Conservation (phyloP, 192 early-diverging fungal species). For the Paraglomus brasilianum region DNA sequence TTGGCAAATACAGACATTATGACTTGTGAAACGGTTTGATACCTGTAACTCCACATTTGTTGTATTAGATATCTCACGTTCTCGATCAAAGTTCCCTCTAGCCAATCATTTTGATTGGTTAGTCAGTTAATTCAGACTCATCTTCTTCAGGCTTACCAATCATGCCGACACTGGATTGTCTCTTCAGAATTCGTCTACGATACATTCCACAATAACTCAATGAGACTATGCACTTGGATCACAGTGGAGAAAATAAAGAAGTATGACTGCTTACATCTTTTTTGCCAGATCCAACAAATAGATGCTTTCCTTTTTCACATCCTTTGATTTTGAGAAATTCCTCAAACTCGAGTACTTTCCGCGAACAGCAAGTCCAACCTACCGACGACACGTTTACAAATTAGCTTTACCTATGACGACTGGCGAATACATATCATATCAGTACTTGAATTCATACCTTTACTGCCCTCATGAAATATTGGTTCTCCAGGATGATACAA, state of each 20-base stretch:
- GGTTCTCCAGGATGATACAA: conserved; percentile 86
- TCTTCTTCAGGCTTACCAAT: conserved; percentile 57
- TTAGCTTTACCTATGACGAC: too few species aligned
- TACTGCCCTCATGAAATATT: conserved; percentile 97
- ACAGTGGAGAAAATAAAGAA: too few species aligned
- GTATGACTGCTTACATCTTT: conserved; percentile 1
- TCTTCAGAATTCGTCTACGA: conserved; percentile 46
- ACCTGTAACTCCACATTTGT: too few species aligned
- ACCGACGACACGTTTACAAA: not conserved
- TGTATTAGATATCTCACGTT: too few species aligned
- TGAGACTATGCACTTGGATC: not conserved
- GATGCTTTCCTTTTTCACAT: conserved; percentile 85
- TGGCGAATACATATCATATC: not conserved
- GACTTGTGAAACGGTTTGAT: conserved; percentile 84
- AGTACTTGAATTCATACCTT: conserved; percentile 46
- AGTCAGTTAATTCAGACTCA: not conserved
- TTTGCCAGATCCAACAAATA: conserved; percentile 73
- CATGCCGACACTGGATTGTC: conserved; percentile 76
- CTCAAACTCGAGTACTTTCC: conserved; percentile 96
- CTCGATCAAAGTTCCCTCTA: too few species aligned
- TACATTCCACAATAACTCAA: conserved; percentile 11
- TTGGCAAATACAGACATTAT: conserved; percentile 94
- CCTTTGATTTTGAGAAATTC: conserved; percentile 96
- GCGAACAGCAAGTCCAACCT: conserved; percentile 91
- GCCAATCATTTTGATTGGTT: too few species aligned